A percentile compares a stretch with the other conserved stretches of the same genome.
phyloP scores from a whole-genome alignment of 352 stramenopile genomes.

The Globisporangium viniferum region DNA sequence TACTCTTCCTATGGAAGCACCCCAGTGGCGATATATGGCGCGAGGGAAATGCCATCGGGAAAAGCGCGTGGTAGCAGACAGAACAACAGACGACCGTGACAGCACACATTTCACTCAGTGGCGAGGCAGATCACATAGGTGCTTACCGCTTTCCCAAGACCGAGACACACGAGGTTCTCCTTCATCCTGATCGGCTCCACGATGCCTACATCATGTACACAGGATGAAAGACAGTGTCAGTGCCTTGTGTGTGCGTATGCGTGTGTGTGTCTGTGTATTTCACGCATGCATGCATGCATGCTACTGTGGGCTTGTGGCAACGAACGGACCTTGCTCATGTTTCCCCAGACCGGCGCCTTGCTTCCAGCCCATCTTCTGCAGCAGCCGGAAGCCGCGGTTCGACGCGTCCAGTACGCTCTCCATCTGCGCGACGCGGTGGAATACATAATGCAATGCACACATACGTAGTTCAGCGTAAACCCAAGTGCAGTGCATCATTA shows the following conservation, averaged over 20 bases:
- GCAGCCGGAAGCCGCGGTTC: constrained; percentile 58
- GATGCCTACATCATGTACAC: constrained; percentile 29
- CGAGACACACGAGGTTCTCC: constrained; percentile 52
- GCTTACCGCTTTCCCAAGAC: constrained; percentile 54
- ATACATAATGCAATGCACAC: neutral
- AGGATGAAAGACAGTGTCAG: neutral
- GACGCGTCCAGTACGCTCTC: constrained; percentile 30
- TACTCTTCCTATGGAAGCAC: constrained; percentile 41
- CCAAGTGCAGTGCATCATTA: neutral
- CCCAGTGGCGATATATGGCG: neutral
- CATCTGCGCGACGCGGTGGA: neutral
- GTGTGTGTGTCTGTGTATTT: neutral
- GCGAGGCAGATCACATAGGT: neutral
- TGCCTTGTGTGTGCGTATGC: neutral
- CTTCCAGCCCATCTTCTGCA: constrained; percentile 66
- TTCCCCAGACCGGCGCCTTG: constrained; percentile 48
- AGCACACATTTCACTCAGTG: constrained; percentile 1
- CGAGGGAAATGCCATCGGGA: neutral
- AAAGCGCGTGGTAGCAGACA: neutral
- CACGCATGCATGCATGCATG: neutral
- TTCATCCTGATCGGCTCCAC: constrained; percentile 59
- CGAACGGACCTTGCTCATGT: constrained; percentile 33
- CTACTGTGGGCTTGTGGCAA: neutral
- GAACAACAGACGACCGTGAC: constrained; percentile 14
- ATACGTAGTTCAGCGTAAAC: neutral